Base-by-base conservation (phyloP, 106 monocot species). In the Dendrobium officinale region DNA sequence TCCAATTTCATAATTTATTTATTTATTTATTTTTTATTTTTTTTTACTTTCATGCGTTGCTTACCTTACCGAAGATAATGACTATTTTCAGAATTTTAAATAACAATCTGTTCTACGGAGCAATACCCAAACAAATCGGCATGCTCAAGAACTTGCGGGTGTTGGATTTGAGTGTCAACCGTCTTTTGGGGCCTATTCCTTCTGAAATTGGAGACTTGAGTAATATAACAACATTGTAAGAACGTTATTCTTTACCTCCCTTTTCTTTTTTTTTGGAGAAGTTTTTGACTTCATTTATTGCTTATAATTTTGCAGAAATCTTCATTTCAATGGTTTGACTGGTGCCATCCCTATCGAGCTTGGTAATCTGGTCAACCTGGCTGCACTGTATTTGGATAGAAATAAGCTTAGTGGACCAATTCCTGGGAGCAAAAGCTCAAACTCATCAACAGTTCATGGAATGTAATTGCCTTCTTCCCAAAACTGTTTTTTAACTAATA, bases 41-140 rank as follows among this genome's bases (percentile, higher is more conserved):
- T 29, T 37, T 72, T 9, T 0, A 37, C 22, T 20, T 72, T 13
- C 37, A 5, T 72, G 4, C 72, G 2, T 15, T 51, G 51, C 51
- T 51, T 51, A 13, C 51, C 15, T 51, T 13, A 51, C 13, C 1
- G 15, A 51, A 37, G 20, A 6, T 24, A 3, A 40, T 33, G 7
- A 29, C 33, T 72, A 9, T 73, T 59, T 84, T 75, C 89, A 99
- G 98, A 70, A 66, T 78, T 79, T 83, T 99, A 42, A 77, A 84
- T 56, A 55, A 82, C 43, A 99, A 95, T 86, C 77, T 80, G 44
- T 40, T 99, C 75, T 43, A 77, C 61, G 98, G 98, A 6, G 19
- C 86, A 18, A 99, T 99, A 74, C 98, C 98, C 0, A 84, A 86
- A 83, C 80, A 95, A 86, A 90, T 99, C 49, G 86, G 95, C 72